phyloP scores from a whole-genome alignment of 2,329 filamentous ascomycete species.

The Aspergillus persii region DNA sequence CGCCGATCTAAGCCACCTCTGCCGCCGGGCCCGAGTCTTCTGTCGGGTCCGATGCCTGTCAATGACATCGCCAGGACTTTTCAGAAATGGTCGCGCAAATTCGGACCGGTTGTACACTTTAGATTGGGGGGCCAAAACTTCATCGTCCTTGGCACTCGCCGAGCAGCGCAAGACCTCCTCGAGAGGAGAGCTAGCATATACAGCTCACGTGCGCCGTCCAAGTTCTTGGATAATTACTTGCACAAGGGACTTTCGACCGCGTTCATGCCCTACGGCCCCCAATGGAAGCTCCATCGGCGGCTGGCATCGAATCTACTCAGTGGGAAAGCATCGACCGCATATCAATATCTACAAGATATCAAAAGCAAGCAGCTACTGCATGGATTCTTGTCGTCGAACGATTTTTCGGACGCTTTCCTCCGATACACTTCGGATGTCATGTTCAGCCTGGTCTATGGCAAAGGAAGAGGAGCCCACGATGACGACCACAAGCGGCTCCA shows the following conservation, averaged over 20 bases:
- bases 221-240: slow-evolving; percentile 28
- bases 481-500: slow-evolving; percentile 44
- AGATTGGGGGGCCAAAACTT: slow-evolving; percentile 32
- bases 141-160: slow-evolving; percentile 34
- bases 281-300: slow-evolving; percentile 46
- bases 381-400: slow-evolving; percentile 39
- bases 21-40: slow-evolving; percentile 10
- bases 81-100: slow-evolving; percentile 31
- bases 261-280: slow-evolving; percentile 50
- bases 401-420: slow-evolving; percentile 49
- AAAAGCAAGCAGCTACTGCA: slow-evolving; percentile 48
- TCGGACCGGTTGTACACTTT: slow-evolving; percentile 36
- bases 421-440: slow-evolving; percentile 51
- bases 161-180: slow-evolving; percentile 37
- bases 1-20: background rate
- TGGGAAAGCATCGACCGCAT: slow-evolving; percentile 43
- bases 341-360: slow-evolving; percentile 50
- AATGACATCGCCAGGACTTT: slow-evolving; percentile 7
- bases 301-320: slow-evolving; percentile 47
- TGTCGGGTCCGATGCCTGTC: slow-evolving; percentile 4
- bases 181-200: slow-evolving; percentile 40
- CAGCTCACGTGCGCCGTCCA: slow-evolving; percentile 34
- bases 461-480: slow-evolving; percentile 43
- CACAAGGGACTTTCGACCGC: slow-evolving; percentile 43
- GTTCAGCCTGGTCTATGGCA: slow-evolving; percentile 52